Conservation (phyloP, 2,329 filamentous ascomycete genomes). For the Botrytis squamosa region DNA sequence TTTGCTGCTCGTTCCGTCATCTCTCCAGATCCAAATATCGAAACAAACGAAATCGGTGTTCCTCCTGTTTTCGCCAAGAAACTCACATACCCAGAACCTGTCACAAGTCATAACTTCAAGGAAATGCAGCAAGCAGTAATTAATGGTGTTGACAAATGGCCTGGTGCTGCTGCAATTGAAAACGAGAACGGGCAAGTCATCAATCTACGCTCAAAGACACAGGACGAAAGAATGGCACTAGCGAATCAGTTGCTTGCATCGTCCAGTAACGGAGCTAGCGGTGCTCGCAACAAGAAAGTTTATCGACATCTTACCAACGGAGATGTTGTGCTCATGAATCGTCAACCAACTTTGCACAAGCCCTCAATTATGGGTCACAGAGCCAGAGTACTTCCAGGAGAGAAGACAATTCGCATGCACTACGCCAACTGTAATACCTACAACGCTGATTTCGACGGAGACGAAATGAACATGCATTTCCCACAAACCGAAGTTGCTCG, state of each 20-base stretch:
- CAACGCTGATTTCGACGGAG: constrained; percentile 98
- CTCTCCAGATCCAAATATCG: constrained; percentile 96
- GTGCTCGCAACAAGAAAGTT: constrained; percentile 89
- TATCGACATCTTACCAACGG: constrained; percentile 94
- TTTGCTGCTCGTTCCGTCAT: constrained; percentile 97
- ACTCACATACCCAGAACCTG: constrained; percentile 93
- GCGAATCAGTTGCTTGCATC: constrained; percentile 92
- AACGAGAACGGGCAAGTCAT: constrained; percentile 93
- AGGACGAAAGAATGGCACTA: constrained; percentile 82
- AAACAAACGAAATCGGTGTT: constrained; percentile 98
- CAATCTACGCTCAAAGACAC: constrained; percentile 80
- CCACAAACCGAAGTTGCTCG: constrained; percentile 94
- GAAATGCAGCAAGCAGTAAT: constrained; percentile 95
- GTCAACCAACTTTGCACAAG: constrained; percentile 95
- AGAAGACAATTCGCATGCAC: constrained; percentile 98
- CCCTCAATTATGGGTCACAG: constrained; percentile 99
- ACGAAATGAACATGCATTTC: constrained; percentile 99
- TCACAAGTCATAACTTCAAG: constrained; percentile 95
- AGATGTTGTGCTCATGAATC: constrained; percentile 97
- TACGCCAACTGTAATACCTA: constrained; percentile 99
- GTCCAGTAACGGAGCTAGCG: constrained; percentile 70
- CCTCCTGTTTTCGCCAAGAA: constrained; percentile 97
- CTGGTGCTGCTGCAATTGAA: constrained; percentile 90
- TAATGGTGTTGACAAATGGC: constrained; percentile 91
- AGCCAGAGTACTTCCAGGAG: constrained; percentile 85